Conservation (phyloP, 2,329 filamentous ascomycete species). For the Epichloe bromicola region DNA sequence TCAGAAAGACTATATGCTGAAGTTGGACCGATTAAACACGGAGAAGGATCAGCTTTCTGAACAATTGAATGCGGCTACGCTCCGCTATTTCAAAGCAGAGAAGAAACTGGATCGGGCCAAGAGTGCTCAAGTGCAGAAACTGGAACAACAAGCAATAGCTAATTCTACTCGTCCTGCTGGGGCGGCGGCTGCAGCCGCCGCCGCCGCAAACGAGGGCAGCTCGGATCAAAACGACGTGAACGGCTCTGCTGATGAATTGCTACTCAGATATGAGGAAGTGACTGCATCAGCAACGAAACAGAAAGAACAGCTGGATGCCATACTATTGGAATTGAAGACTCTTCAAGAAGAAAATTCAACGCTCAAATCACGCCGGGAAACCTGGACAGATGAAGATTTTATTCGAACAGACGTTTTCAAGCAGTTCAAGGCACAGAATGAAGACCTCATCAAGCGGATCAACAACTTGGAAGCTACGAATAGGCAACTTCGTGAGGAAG, state of each 20-base stretch:
- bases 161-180: slow-evolving; percentile 42
- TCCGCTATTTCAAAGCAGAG: slow-evolving; percentile 89
- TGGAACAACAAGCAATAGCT: slow-evolving; percentile 78
- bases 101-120: slow-evolving; percentile 84
- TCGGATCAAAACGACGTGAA: slow-evolving; percentile 39
- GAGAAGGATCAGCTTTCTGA: slow-evolving; percentile 81
- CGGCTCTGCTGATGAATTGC: slow-evolving; percentile 49
- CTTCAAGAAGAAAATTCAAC: slow-evolving; percentile 69
- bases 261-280: slow-evolving; percentile 66
- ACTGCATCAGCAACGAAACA: slow-evolving; percentile 66
- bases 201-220: slow-evolving; percentile 30
- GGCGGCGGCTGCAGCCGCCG: background rate
- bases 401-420: slow-evolving; percentile 89
- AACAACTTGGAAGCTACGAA: slow-evolving; percentile 88
- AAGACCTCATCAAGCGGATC: slow-evolving; percentile 82
- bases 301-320: slow-evolving; percentile 73
- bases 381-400: slow-evolving; percentile 83
- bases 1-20: slow-evolving; percentile 69
- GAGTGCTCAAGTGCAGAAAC: slow-evolving; percentile 78
- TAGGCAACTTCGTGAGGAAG: slow-evolving; percentile 70
- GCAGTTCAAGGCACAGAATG: slow-evolving; percentile 75
- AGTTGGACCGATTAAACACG: slow-evolving; percentile 58
- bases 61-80: slow-evolving; percentile 74
- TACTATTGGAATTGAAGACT: slow-evolving; percentile 63
- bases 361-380: slow-evolving; percentile 53